Evolutionary conservation across 2,329 filamentous ascomycete genomes (phyloP), one percentile per base, ranked within the genome.

Genomic region (Colletotrichum graminicola): DNA sequence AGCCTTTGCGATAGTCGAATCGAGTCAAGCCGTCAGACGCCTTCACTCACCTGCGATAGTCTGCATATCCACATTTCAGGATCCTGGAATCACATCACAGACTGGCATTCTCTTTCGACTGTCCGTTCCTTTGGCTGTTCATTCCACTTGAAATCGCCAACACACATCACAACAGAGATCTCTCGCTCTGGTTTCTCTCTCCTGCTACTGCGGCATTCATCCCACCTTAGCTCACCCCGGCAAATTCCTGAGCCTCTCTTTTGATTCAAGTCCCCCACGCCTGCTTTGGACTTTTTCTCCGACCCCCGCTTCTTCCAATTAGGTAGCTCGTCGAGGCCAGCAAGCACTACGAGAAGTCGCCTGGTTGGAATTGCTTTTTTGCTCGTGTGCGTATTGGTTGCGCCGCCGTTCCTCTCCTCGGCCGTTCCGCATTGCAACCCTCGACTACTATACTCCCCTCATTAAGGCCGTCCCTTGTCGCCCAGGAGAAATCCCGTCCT

Each of bases 211-310:
- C 36, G 57, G 68, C 57, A 51, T 39, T 67, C 64, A 62, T 63
- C 52, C 68, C 51, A 71, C 68, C 34, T 45, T 56, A 47, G 18
- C 23, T 68, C 43, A 41, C 41, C 55, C 57, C 51, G 45, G 56
- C 64, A 67, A 57, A 71, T 71, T 71, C 68, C 57, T 54, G 59
- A 67, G 57, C 68, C 62, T 71, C n/a, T 67, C 51, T 62, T 67
- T 62, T 26, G 49, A 47, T 29, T 52, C 56, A 29, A 57, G 64
- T 47, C 68, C 68, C 68, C 68, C 64, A 63, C 68, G 68, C 64
- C 34, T 62, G 56, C 62, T 52, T 57, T 47, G 32, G 47, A 51
- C 41, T 34, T n/a, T 55, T 52, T 21, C 62, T 45, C 49, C 62
- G 56, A 59, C 52, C 29, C 29, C 43, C 12, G 41, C 45, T 54